phyloP scores from a whole-genome alignment of 129 eudicot genomes.

The Arctium minus region DNA sequence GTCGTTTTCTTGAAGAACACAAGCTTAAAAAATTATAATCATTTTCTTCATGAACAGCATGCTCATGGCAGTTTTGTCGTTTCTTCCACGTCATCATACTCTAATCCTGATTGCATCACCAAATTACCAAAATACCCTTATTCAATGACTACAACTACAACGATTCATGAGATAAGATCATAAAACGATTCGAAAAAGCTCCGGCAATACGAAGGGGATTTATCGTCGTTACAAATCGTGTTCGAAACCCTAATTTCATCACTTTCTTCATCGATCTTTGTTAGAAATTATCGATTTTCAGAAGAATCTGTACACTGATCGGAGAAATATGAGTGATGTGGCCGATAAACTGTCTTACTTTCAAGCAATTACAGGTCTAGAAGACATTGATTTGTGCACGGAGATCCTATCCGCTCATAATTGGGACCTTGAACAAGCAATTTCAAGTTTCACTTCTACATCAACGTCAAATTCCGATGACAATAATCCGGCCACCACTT shows the following conservation, averaged over 20 bases:
- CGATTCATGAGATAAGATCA: constrained; percentile 9
- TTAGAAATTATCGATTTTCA: not conserved
- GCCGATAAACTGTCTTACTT: constrained; percentile 74
- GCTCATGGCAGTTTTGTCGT: not conserved
- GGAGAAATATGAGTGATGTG: constrained; percentile 53
- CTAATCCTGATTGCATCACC: not conserved
- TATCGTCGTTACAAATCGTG: not conserved
- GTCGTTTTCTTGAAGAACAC: not conserved
- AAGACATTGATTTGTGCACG: constrained; percentile 70
- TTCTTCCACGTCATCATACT: constrained; percentile 10
- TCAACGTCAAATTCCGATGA: not conserved
- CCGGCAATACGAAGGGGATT: constrained; percentile 5
- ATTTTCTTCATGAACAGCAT: not conserved
- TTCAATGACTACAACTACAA: not conserved
- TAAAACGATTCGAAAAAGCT: not conserved
- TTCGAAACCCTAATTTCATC: constrained; percentile 15
- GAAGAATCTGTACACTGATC: not conserved
- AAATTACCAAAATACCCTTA: constrained; percentile 12
- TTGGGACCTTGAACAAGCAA: constrained; percentile 79
- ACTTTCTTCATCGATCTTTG: not conserved
- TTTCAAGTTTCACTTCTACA: constrained; percentile 50
- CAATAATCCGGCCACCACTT: constrained; percentile 22
- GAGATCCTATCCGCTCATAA: constrained; percentile 83
- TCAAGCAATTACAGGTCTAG: constrained; percentile 81
- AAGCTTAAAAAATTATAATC: not conserved